phyloP scores from a whole-genome alignment of 2,329 filamentous ascomycete genomes.

The Diaporthe sp. region DNA sequence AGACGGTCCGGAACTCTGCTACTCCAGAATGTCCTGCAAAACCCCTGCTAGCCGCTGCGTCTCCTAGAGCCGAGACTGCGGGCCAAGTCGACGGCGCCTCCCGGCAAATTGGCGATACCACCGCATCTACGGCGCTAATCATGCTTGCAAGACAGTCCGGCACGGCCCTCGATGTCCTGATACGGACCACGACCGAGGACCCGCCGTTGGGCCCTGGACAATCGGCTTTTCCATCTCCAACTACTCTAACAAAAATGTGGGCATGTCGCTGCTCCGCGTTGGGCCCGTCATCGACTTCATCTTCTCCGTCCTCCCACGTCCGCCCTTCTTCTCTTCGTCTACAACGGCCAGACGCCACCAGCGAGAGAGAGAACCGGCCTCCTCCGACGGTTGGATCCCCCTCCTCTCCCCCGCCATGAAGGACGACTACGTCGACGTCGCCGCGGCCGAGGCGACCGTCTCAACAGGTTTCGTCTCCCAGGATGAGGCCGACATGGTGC shows the following conservation, averaged over 20 bases:
- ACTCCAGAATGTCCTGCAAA: neutral
- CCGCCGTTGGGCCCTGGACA: neutral
- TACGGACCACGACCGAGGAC: neutral
- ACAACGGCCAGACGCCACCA: neutral
- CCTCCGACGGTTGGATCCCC: neutral
- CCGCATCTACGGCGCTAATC: conserved; percentile 15
- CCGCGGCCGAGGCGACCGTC: conserved; percentile 7
- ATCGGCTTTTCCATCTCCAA: neutral
- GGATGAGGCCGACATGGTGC: conserved; percentile 39
- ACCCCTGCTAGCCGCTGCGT: conserved; percentile 4
- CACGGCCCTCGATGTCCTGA: conserved; percentile 20
- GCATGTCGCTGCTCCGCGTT: neutral
- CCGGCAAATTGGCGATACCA: conserved; percentile 27
- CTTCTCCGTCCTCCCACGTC: neutral
- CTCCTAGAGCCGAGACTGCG: neutral
- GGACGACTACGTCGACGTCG: neutral
- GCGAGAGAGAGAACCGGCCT: neutral
- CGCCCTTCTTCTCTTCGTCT: neutral
- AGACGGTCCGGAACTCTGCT: neutral
- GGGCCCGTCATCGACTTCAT: neutral
- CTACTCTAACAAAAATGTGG: neutral
- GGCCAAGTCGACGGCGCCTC: conserved; percentile 29
- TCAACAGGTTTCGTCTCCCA: neutral
- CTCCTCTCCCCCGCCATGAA: conserved; percentile 21
- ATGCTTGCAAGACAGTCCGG: conserved; percentile 24